phyloP scores from a whole-genome alignment of 2,329 filamentous ascomycete species.

The Colletotrichum kahawae region DNA sequence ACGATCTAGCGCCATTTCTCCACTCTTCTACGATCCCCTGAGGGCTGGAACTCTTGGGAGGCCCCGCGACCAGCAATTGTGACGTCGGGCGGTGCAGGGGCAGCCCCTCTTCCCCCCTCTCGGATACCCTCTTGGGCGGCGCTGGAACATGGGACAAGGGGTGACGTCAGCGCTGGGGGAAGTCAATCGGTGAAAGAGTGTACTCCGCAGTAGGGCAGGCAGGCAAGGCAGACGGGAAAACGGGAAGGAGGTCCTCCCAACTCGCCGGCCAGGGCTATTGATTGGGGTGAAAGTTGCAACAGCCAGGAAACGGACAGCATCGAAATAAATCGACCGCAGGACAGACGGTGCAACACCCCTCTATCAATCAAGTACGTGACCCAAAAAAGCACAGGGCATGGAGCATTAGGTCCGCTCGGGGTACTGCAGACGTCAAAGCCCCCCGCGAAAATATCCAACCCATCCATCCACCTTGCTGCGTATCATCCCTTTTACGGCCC shows the following conservation, averaged over 20 bases:
- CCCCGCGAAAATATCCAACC: neutral
- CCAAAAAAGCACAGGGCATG: neutral
- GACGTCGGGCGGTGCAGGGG: constrained; percentile 3
- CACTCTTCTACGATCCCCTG: neutral
- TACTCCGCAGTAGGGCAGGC: neutral
- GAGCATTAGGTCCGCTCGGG: constrained; percentile 12
- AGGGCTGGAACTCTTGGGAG: neutral
- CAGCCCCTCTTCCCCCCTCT: neutral
- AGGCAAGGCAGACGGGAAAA: neutral
- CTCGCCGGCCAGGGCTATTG: neutral
- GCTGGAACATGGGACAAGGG: neutral
- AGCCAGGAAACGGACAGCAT: neutral
- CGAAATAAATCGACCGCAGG: neutral
- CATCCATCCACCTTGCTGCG: neutral
- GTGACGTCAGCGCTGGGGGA: constrained; percentile 9
- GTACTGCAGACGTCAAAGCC: neutral
- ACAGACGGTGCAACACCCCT: neutral
- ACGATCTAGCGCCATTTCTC: constrained; percentile 12
- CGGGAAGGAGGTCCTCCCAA: neutral
- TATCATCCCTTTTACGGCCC: neutral
- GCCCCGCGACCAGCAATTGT: constrained; percentile 5
- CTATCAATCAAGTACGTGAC: neutral
- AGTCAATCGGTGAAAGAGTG: neutral
- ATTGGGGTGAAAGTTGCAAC: neutral
- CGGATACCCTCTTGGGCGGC: neutral